A percentile compares a stretch with the other conserved stretches of the same genome.
These are phyloP conservation scores for Termitomyces sp. DNA, from an alignment of 768 basidiomycete species.

Conservation along the genomic window DNA sequence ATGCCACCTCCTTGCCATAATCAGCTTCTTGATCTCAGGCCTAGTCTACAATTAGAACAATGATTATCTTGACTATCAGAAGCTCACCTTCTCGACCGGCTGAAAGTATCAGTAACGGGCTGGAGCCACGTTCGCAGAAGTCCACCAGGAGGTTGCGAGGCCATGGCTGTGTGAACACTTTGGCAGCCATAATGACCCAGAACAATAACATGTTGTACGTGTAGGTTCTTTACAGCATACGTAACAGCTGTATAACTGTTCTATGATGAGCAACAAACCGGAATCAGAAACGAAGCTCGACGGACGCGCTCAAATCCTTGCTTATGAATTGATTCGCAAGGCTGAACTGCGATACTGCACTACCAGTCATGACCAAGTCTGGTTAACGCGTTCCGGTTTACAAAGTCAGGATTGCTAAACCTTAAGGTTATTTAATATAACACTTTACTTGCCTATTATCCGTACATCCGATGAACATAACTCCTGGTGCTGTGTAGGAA, in stretches of 20 bases:
- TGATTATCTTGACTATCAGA: background rate
- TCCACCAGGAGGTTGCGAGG: conserved; percentile 13
- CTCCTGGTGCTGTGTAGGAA: conserved; percentile 22
- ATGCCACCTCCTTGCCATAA: conserved; percentile 25
- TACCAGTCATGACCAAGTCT: conserved; percentile 17
- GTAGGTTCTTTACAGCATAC: conserved; percentile 27
- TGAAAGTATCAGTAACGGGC: conserved; percentile 26
- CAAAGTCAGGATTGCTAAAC: background rate
- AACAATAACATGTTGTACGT: conserved; percentile 32
- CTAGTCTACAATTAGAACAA: conserved; percentile 9
- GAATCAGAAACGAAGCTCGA: conserved; percentile 1
- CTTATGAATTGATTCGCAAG: conserved; percentile 30
- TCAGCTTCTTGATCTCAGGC: conserved; percentile 27
- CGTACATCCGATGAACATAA: conserved; percentile 32
- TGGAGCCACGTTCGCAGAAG: conserved; percentile 26
- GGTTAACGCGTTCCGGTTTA: background rate
- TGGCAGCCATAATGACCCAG: conserved; percentile 35
- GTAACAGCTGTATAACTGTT: conserved; percentile 27
- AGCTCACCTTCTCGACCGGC: conserved; percentile 23
- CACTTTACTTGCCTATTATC: conserved; percentile 24
- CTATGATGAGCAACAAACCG: background rate
- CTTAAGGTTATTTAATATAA: background rate
- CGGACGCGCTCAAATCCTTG: conserved; percentile 29
- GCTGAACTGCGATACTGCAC: conserved; percentile 27
- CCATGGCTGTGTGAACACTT: conserved; percentile 27